A percentile compares a stretch with the other conserved stretches of the same genome.
Evolutionary conservation across 2,329 filamentous ascomycete genomes (phyloP).

Genomic region (Colletotrichum sp.): DNA sequence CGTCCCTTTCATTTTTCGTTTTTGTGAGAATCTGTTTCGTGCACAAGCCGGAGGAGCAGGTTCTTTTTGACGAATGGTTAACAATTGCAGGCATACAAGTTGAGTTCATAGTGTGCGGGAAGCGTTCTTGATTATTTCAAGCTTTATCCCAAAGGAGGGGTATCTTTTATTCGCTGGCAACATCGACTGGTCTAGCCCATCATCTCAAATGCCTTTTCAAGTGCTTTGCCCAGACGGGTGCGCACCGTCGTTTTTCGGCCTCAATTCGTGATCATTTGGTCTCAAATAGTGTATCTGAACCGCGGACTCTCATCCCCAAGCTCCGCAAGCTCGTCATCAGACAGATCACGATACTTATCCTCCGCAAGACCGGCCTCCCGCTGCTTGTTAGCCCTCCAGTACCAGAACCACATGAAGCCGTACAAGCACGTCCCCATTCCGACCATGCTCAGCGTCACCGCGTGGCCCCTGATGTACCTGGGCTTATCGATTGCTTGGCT

Average conservation of each 20-base stretch:
- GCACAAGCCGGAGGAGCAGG: fast-evolving
- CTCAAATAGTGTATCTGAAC: constrained; percentile 49
- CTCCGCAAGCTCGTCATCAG: constrained; percentile 53
- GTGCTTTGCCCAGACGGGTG: background rate
- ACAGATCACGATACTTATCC: constrained; percentile 42
- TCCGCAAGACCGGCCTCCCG: constrained; percentile 43
- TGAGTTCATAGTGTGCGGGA: background rate
- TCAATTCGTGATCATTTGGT: too few relatives aligned
- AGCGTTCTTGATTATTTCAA: too few relatives aligned
- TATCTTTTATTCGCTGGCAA: background rate
- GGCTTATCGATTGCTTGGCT: constrained; percentile 54
- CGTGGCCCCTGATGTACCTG: constrained; percentile 66
- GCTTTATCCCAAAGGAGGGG: background rate
- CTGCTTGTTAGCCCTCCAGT: constrained; percentile 47
- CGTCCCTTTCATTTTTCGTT: background rate
- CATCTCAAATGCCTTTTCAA: background rate
- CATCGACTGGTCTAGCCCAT: background rate
- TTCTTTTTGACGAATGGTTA: background rate
- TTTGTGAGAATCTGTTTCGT: background rate
- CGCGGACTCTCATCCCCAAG: constrained; percentile 58
- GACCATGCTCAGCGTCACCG: constrained; percentile 41
- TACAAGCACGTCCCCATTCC: constrained; percentile 35
- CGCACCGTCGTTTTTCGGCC: background rate
- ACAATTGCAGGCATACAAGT: fast-evolving
- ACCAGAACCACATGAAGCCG: constrained; percentile 37